Conservation (phyloP, 1,284 basidiomycete genomes). For the Bondarzewia mesenterica region DNA sequence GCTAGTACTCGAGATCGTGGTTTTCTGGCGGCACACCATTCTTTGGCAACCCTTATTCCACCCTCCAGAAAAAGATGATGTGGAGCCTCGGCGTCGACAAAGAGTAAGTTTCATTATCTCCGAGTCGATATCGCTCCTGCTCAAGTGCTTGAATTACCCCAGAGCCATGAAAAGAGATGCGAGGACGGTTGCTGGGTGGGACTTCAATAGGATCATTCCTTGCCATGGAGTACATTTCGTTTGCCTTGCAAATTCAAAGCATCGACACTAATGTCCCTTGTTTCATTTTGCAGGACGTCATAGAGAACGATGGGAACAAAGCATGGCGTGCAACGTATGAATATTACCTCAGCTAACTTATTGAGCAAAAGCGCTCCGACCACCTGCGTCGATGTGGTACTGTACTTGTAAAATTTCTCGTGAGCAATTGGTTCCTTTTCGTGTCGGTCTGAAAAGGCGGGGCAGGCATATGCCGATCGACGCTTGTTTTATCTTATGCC, state of each 20-base stretch:
- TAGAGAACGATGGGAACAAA: constrained; percentile 66
- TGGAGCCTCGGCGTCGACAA: background rate
- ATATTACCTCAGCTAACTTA: background rate
- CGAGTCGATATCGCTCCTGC: background rate
- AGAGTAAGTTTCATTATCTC: background rate
- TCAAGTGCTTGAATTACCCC: background rate
- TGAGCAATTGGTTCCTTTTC: too few species aligned
- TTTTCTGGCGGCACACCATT: constrained; percentile 39
- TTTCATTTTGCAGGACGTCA: constrained; percentile 50
- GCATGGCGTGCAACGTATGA: constrained; percentile 32
- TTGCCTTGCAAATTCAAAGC: background rate
- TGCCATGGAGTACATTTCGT: constrained; percentile 71
- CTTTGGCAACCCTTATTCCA: constrained; percentile 43
- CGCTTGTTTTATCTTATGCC: too few species aligned
- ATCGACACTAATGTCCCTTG: too few species aligned
- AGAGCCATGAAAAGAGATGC: constrained; percentile 73
- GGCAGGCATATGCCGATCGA: too few species aligned
- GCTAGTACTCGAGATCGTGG: constrained; percentile 14
- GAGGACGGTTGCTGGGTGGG: constrained; percentile 70
- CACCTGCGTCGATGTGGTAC: too few species aligned
- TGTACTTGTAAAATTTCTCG: too few species aligned
- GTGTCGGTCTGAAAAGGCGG: too few species aligned
- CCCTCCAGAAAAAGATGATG: constrained; percentile 38
- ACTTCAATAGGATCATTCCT: constrained; percentile 85
- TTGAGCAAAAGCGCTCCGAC: too few species aligned